Evolutionary conservation across 176 grass and related monocot species (phyloP).

Genomic region (Neostapfia colusana): DNA sequence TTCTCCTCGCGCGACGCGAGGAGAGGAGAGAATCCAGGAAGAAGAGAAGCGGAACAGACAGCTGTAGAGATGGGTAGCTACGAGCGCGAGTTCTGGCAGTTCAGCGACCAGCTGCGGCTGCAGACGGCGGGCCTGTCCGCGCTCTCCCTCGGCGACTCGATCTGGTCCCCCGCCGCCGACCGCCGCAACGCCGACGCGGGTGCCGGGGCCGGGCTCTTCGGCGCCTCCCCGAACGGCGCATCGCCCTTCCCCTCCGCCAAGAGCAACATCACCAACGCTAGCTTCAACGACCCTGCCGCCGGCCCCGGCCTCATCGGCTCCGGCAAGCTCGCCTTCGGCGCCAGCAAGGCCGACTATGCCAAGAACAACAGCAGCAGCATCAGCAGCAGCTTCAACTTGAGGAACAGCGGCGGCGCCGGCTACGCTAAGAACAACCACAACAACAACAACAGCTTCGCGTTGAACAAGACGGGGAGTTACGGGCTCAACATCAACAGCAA

Average conservation of each 20-base stretch:
- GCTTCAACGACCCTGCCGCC: neutral
- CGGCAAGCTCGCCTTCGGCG: slow-evolving; percentile 88
- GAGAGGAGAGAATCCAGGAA: neutral
- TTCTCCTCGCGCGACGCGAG: neutral
- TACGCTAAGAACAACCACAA: slow-evolving; percentile 20
- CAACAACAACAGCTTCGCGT: neutral
- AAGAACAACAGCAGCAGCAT: slow-evolving; percentile 46
- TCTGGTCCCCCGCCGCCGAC: slow-evolving; percentile 59
- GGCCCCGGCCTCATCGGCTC: slow-evolving; percentile 48
- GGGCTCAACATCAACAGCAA: neutral
- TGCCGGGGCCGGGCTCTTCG: neutral
- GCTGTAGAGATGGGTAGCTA: slow-evolving; percentile 35
- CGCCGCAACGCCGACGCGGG: slow-evolving; percentile 25
- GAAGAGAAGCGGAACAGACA: too few species aligned
- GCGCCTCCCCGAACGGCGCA: neutral
- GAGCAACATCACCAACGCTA: neutral
- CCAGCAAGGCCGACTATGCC: slow-evolving; percentile 45
- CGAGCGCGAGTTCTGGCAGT: slow-evolving; percentile 86
- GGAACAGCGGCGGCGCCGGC: slow-evolving; percentile 12
- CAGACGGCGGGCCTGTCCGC: slow-evolving; percentile 70
- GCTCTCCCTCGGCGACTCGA: slow-evolving; percentile 82
- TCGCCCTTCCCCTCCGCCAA: neutral
- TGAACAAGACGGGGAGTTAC: slow-evolving; percentile 45
- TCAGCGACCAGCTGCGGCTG: slow-evolving; percentile 90
- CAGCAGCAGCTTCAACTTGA: neutral